These are phyloP conservation scores for Sextonia rubra DNA, from an alignment of 164 flowering plant species.

Conservation along the genomic window DNA sequence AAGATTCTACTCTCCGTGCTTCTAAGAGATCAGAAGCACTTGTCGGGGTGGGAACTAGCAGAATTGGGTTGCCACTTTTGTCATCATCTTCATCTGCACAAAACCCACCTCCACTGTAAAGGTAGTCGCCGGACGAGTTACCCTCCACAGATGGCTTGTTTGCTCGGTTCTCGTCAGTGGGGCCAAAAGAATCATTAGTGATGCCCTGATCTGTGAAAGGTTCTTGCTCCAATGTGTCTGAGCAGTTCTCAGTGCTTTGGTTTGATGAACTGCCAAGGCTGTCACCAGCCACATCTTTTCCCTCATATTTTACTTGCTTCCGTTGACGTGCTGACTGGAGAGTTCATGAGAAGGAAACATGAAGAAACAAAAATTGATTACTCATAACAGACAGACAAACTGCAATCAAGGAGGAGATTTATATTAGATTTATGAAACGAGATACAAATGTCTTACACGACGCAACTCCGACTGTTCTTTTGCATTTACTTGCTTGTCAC, in stretches of 20 bases:
- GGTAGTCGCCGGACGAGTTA: conserved; percentile 21
- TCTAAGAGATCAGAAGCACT: conserved; percentile 7
- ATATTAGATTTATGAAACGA: neutral
- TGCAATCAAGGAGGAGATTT: neutral
- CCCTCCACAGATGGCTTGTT: conserved; percentile 5
- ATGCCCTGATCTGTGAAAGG: neutral
- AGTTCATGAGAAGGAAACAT: neutral
- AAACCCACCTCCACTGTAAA: conserved; percentile 45
- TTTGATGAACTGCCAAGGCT: conserved; percentile 20
- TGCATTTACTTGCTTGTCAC: conserved; percentile 15
- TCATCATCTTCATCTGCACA: conserved; percentile 38
- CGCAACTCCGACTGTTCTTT: conserved; percentile 32
- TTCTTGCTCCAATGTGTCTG: conserved; percentile 21
- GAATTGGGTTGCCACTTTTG: conserved; percentile 12
- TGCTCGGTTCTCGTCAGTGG: conserved; percentile 9
- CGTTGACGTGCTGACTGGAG: conserved; percentile 58
- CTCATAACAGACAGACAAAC: neutral
- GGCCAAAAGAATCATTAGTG: conserved; percentile 13
- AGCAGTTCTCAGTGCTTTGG: conserved; percentile 12
- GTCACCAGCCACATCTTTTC: conserved; percentile 29
- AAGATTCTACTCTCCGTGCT: neutral
- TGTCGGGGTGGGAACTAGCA: neutral
- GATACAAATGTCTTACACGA: conserved; percentile 36
- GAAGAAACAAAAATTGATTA: neutral
- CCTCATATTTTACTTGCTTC: conserved; percentile 44